Base-by-base conservation (phyloP, 2,329 filamentous ascomycete species). In the Trichoderma atroviride region DNA sequence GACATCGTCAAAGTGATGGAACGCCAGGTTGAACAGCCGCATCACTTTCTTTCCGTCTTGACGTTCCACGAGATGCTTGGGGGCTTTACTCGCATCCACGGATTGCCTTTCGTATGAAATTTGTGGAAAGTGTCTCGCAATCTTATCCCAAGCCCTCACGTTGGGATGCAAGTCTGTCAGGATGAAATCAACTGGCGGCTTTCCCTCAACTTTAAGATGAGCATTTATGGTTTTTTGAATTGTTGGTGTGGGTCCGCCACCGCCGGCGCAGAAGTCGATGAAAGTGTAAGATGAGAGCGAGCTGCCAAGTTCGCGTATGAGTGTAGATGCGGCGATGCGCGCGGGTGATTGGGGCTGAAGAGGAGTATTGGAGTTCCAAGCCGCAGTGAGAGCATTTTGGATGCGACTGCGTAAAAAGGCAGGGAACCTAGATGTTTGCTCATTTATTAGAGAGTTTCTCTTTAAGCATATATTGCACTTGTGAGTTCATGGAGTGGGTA, bases 201-300 rank as follows among this genome's bases (percentile, higher is more conserved):
- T 33, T 71, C 67, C 70, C 24, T 67, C 73, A 29, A 73, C 73
- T 52, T 71, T 73, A 40, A 83, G 76, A 72, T 79, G 77, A 58
- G 75, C 71, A 77, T 92, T 92, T 71, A 92, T 76, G 53, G 84
- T 80, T 13, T 80, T 81, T 77, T 91, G 89, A 62, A 92, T 88
- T 50, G 81, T 82, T 0, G 89, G 89, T 1, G 89, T 92, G 0
- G 90, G 90, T 0, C 91, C 91, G 52, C 92, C 92, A 16, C 86
- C 89, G 63, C 92, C 92, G 2, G 91, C 89, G 77, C 91, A 93
- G 78, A 93, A 92, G 80, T 94, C 92, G 71, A 94, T 85, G 73
- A 91, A 89, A 22, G 86, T 88, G 78, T 91, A 89, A 2, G 81
- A 78, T 22, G 82, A 79, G 1, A 87, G 80, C 31, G 81, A 75